phyloP scores from a whole-genome alignment of 1,284 basidiomycete genomes.

The Anthracocystis walkeri region DNA sequence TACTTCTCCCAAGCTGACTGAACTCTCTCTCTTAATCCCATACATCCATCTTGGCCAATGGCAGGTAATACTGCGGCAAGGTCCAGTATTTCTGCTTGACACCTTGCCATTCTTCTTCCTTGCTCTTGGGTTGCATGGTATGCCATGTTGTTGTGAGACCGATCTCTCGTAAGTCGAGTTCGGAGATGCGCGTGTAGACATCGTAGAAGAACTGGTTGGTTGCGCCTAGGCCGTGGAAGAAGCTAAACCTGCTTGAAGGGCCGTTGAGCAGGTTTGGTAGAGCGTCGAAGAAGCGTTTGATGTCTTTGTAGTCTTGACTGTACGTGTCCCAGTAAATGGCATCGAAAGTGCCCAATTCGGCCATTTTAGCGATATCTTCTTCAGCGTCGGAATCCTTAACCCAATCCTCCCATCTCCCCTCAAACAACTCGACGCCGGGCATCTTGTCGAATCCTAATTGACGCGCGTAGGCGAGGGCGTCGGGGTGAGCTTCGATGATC shows the following conservation, averaged over 20 bases:
- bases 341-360: slow-evolving; percentile 79
- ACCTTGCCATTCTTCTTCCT: slow-evolving; percentile 63
- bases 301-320: slow-evolving; percentile 83
- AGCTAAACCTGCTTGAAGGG: slow-evolving; percentile 79
- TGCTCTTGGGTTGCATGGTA: slow-evolving; percentile 73
- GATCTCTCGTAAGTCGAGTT: slow-evolving; percentile 84
- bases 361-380: slow-evolving; percentile 80
- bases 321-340: slow-evolving; percentile 95
- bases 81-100: slow-evolving; percentile 65
- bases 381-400: slow-evolving; percentile 85
- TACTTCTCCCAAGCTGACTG: slow-evolving; percentile 75
- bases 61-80: slow-evolving; percentile 52
- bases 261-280: slow-evolving; percentile 84
- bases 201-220: slow-evolving; percentile 86
- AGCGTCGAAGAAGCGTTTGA: slow-evolving; percentile 84
- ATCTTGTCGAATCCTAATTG: slow-evolving; percentile 66
- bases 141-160: slow-evolving; percentile 81
- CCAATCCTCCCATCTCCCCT: slow-evolving; percentile 72
- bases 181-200: slow-evolving; percentile 86
- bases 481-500: slow-evolving; percentile 94
- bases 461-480: slow-evolving; percentile 84
- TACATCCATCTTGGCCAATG: slow-evolving; percentile 39
- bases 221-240: slow-evolving; percentile 96
- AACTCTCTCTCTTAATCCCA: neutral
- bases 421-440: slow-evolving; percentile 62